Base-by-base conservation (phyloP, 2,329 filamentous ascomycete species). In the Magnaporthiopsis rhizophila region DNA sequence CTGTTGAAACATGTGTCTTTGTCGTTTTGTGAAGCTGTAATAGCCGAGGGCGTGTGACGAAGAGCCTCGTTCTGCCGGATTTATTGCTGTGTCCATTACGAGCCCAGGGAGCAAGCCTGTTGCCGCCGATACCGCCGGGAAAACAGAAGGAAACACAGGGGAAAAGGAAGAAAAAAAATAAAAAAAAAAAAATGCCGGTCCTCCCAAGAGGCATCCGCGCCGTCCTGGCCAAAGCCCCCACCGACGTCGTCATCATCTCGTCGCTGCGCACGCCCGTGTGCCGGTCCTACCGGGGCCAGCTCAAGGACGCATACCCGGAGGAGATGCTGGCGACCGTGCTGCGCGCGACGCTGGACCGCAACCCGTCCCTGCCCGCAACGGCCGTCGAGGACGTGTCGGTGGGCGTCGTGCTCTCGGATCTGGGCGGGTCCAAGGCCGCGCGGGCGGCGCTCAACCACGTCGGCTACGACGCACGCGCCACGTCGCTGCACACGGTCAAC, bases 231-330 rank as follows among this genome's bases (percentile, higher is more conserved):
- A 96, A 95, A 76, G 79, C 87, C 30, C 89, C 92, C 57, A 85
- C 87, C 68, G 93, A 97, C 78, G 85, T 92, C 58, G 91, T 97
- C 71, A 89, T 97, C 74, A 87, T 97, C 70, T 96, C 92, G 26
- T 87, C 92, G n/a, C 84, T 97, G 57, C 91, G 93, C 69, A 97
- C 93, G 9, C 90, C 93, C 57, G 84, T 97, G 68, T 94, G 90
- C 66, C 87, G 91, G 68, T 86, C 92, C 57, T 89, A 92, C 80
- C 91, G 91, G 72, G 93, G 93, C 72, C 84, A 85, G 24, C 86
- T 97, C 72, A 91, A 91, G 76, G 90, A 96, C 74, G 89, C 93
- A 61, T 93, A 94, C 78, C 92, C 95, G 21, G 93, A 97, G 76
- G 91, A 97, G 76, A 83, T 97, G 64, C 89, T 97, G 64, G 83